These are phyloP conservation scores for Carpinus viminea DNA, from an alignment of 306 rosid species.

Conservation along the genomic window DNA sequence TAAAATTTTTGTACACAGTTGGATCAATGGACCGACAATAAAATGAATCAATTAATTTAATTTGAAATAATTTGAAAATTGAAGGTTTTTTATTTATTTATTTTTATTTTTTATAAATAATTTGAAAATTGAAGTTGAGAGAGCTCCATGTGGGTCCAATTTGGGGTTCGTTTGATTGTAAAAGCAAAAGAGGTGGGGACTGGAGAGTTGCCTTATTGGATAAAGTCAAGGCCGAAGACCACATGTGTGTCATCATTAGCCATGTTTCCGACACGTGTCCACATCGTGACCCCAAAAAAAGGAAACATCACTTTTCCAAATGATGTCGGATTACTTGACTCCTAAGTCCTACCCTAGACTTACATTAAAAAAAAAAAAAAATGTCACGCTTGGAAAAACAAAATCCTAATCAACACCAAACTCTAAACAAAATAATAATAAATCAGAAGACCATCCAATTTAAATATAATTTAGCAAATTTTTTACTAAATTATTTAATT, in stretches of 20 bases:
- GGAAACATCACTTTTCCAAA: background rate
- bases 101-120: too few relatives aligned
- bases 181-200: background rate
- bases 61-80: too few relatives aligned
- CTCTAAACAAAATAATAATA: background rate
- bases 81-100: too few relatives aligned
- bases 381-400: background rate
- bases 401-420: background rate
- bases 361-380: too few relatives aligned
- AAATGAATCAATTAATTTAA: too few relatives aligned
- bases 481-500: too few relatives aligned
- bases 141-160: background rate
- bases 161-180: background rate
- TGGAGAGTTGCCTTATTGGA: background rate
- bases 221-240: background rate
- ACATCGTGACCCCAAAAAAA: background rate
- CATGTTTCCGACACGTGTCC: background rate
- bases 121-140: too few relatives aligned
- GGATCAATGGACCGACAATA: too few relatives aligned
- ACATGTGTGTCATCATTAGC: background rate
- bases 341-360: too few relatives aligned
- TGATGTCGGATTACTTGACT: background rate
- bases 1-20: too few relatives aligned
- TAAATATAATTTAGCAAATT: background rate
- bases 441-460: background rate